A percentile compares a stretch with the other conserved stretches of the same genome.
Conservation (phyloP, 164 flowering plant genomes). For the Vitis rotundifolia region DNA sequence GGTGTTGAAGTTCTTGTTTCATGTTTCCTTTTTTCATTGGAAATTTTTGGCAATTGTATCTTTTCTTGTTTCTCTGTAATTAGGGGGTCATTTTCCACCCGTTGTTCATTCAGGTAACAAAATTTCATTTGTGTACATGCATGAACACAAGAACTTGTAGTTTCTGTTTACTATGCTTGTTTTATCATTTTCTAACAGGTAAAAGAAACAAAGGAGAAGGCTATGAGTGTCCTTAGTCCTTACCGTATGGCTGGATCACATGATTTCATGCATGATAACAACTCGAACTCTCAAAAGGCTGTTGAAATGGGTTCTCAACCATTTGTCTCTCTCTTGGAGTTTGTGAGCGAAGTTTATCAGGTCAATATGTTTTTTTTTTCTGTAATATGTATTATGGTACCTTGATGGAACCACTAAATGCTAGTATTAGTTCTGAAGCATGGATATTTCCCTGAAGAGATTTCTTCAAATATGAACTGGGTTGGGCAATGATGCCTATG, state of each 20-base stretch:
- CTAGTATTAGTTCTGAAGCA: background rate
- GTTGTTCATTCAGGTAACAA: too few relatives aligned
- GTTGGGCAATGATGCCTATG: too few relatives aligned
- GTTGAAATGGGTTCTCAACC: constrained; percentile 45
- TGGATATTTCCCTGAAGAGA: too few relatives aligned
- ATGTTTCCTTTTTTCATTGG: too few relatives aligned
- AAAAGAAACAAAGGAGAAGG: constrained; percentile 91
- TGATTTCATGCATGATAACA: constrained; percentile 41
- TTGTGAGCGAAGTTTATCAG: constrained; percentile 96
- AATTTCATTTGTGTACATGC: too few relatives aligned
- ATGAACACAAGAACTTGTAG: too few relatives aligned
- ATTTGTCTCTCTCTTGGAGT: constrained; percentile 87
- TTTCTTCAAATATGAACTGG: too few relatives aligned
- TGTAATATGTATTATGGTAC: background rate
- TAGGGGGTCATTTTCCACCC: background rate
- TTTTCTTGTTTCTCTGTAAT: background rate
- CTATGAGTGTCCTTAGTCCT: constrained; percentile 74
- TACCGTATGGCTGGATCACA: constrained; percentile 50
- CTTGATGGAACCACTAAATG: background rate
- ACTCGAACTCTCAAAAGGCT: constrained; percentile 40
- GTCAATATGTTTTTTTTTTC: constrained; percentile 29
- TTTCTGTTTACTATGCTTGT: background rate
- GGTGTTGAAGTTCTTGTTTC: too few relatives aligned
- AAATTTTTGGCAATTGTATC: background rate
- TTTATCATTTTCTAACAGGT: constrained; percentile 43